Percentiles rank a stretch among this genome's conserved stretches.
Evolutionary conservation across 768 basidiomycete species (phyloP).

Genomic region (Suillus americanus): DNA sequence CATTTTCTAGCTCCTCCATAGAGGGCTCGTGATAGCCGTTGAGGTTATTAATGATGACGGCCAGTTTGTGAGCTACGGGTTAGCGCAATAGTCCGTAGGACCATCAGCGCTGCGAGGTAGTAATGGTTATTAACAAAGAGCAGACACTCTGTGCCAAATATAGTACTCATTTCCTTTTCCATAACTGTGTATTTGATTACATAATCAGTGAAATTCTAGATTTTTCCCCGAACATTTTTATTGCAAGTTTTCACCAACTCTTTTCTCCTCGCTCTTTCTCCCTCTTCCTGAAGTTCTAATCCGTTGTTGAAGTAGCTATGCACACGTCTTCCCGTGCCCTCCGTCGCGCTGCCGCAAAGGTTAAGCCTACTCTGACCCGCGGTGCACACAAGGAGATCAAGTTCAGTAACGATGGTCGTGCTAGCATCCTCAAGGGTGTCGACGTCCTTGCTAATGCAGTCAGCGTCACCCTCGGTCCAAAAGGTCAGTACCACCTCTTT

Average conservation of each 20-base stretch:
- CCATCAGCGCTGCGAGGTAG: not conserved
- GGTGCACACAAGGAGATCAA: conserved; percentile 95
- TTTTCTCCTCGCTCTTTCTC: conserved; percentile 6
- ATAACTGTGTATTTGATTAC: not conserved
- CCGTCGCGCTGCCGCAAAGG: conserved; percentile 62
- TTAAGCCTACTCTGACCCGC: conserved; percentile 56
- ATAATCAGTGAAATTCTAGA: conserved; percentile 23
- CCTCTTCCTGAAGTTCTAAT: conserved; percentile 15
- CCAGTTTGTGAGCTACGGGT: conserved; percentile 9
- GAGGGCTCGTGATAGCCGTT: conserved; percentile 39
- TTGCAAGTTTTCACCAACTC: conserved; percentile 17
- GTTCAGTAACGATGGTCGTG: conserved; percentile 94
- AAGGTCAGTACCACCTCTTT: conserved; percentile 53
- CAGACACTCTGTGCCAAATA: not conserved
- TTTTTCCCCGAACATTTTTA: conserved; percentile 31
- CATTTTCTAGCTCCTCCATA: conserved; percentile 63
- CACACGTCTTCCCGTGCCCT: conserved; percentile 70
- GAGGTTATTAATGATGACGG: not conserved
- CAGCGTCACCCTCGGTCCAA: conserved; percentile 93
- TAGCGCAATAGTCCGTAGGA: not conserved
- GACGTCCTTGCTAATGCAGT: conserved; percentile 97
- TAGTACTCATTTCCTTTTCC: not conserved
- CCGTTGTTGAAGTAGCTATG: conserved; percentile 40
- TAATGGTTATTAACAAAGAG: not conserved
- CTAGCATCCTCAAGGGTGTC: conserved; percentile 92